Conservation (phyloP, 768 basidiomycete species). For the Kwoniella sp. region DNA sequence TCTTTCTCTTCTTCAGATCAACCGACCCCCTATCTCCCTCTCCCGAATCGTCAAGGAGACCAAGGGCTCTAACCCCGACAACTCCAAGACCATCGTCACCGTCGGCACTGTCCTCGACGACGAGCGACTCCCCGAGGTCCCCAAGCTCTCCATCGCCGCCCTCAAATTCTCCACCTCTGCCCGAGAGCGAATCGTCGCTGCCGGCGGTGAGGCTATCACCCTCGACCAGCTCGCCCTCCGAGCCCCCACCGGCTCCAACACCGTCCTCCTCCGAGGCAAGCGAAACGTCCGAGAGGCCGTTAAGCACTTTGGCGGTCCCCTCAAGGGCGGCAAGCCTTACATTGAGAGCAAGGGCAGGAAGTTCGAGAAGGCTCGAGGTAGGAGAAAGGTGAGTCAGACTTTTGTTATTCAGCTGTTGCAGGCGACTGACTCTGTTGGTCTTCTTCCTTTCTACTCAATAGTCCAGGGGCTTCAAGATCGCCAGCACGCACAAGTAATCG, state of each 20-base stretch:
- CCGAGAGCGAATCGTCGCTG: conserved; percentile 90
- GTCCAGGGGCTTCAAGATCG: conserved; percentile 57
- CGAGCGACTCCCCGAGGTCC: conserved; percentile 77
- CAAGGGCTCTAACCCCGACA: conserved; percentile 57
- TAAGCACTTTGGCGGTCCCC: conserved; percentile 96
- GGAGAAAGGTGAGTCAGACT: conserved; percentile 68
- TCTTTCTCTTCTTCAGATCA: conserved; percentile 60
- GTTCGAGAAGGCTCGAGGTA: conserved; percentile 98
- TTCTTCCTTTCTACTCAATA: conserved; percentile 3
- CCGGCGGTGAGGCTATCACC: conserved; percentile 91
- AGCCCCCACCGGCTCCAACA: conserved; percentile 92
- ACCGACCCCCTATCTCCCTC: conserved; percentile 93
- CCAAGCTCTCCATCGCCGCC: conserved; percentile 90
- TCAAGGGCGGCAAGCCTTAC: conserved; percentile 99
- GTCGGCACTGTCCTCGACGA: conserved; percentile 97
- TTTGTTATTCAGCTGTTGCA: neutral
- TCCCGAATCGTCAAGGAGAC: conserved; percentile 89
- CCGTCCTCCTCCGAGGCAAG: conserved; percentile 87
- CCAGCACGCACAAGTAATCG: conserved; percentile 54
- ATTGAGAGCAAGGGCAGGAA: conserved; percentile 96
- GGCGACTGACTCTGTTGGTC: neutral
- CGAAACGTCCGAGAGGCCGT: conserved; percentile 90
- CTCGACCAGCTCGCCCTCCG: conserved; percentile 95
- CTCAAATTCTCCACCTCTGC: conserved; percentile 92
- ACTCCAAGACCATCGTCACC: conserved; percentile 77